These are phyloP conservation scores for Phytophthora cactorum DNA, from an alignment of 352 stramenopile genomes.

Conservation along the genomic window DNA sequence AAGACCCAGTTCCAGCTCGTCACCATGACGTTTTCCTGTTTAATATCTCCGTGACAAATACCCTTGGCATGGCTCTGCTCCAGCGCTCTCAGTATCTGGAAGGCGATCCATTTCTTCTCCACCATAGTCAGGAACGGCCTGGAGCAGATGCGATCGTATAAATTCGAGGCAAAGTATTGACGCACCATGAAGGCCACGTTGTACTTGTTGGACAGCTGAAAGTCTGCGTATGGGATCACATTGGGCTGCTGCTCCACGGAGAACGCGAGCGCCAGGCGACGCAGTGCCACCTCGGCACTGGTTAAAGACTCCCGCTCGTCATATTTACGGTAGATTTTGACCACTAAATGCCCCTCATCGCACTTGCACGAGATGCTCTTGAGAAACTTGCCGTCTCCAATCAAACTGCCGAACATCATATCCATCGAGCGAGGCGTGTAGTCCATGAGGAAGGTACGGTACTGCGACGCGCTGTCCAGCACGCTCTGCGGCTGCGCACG, in stretches of 20 bases:
- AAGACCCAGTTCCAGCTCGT: constrained; percentile 98
- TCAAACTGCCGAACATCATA: constrained; percentile 87
- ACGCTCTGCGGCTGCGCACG: constrained; percentile 78
- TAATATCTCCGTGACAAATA: constrained; percentile 98
- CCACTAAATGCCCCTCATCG: constrained; percentile 82
- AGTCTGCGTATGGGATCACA: constrained; percentile 84
- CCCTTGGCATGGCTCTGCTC: constrained; percentile 93
- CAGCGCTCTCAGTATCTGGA: constrained; percentile 95
- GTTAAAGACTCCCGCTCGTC: constrained; percentile 73
- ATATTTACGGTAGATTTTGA: constrained; percentile 91
- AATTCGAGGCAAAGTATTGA: constrained; percentile 96
- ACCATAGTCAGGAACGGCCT: constrained; percentile 94
- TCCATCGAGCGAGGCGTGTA: constrained; percentile 86
- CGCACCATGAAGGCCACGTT: constrained; percentile 94
- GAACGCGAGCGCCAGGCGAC: constrained; percentile 58
- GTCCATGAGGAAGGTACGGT: constrained; percentile 89
- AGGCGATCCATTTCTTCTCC: constrained; percentile 98
- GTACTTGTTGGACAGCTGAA: constrained; percentile 77
- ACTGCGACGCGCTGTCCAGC: constrained; percentile 86
- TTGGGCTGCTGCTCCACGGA: constrained; percentile 80
- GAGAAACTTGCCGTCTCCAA: constrained; percentile 90
- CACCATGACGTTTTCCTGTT: constrained; percentile 98
- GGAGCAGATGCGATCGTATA: constrained; percentile 97
- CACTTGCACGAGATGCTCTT: constrained; percentile 91
- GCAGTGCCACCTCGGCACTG: constrained; percentile 62